Evolutionary conservation across 2,329 filamentous ascomycete species (phyloP).

Genomic region (Colletotrichum sp.): DNA sequence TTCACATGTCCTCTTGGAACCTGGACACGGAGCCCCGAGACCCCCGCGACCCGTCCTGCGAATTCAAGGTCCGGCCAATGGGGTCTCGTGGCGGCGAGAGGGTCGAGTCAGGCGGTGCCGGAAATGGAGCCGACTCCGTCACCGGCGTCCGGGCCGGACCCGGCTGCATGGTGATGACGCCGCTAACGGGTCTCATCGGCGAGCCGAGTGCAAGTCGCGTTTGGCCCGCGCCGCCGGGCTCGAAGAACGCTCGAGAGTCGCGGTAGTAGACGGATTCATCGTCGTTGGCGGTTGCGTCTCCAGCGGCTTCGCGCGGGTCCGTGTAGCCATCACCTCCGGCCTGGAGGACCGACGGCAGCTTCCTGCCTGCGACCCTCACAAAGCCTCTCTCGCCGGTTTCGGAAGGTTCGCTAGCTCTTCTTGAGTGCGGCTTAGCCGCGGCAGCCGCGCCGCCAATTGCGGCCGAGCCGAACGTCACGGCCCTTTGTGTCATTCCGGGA

Average conservation of each 20-base stretch:
- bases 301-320: slow-evolving; percentile 45
- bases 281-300: slow-evolving; percentile 31
- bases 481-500: slow-evolving; percentile 51
- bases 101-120: slow-evolving; percentile 30
- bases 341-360: slow-evolving; percentile 67
- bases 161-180: slow-evolving; percentile 65
- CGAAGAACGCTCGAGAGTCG: slow-evolving; percentile 54
- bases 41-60: slow-evolving; percentile 33
- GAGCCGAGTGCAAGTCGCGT: slow-evolving; percentile 57
- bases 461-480: slow-evolving; percentile 37
- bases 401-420: slow-evolving; percentile 30
- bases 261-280: slow-evolving; percentile 56
- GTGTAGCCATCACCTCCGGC: slow-evolving; percentile 68
- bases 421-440: slow-evolving; percentile 36
- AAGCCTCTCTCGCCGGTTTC: slow-evolving; percentile 62
- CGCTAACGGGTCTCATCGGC: slow-evolving; percentile 66
- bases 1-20: slow-evolving; percentile 44
- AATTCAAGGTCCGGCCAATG: slow-evolving; percentile 40
- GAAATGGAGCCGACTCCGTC: slow-evolving; percentile 58
- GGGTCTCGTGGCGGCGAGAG: slow-evolving; percentile 34
- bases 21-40: slow-evolving; percentile 40
- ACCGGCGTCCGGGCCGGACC: slow-evolving; percentile 70
- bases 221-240: slow-evolving; percentile 28
- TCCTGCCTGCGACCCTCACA: slow-evolving; percentile 68
- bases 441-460: slow-evolving; percentile 10